Base-by-base conservation (phyloP, 257 asterid species). In the Capsicum baccatum region DNA sequence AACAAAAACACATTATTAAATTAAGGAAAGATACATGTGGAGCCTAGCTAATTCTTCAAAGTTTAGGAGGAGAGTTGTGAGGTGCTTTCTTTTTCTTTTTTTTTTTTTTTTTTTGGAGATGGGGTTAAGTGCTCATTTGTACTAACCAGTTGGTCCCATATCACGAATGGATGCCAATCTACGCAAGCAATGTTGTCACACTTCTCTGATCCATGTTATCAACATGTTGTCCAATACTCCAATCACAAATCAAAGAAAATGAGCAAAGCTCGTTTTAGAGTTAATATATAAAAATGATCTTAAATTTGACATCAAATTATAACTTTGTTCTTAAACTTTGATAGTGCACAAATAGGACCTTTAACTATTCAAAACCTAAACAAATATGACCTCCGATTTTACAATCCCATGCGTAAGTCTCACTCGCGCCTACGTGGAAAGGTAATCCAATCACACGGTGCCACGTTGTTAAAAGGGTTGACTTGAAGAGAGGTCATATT, bases 151-250 rank as follows among this genome's bases (percentile, higher is more conserved):
- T 55, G 71, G 85, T 79, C 83, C 83, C 59, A 66, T 62, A 16
- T 8, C 14, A 68, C 42, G 48, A 35, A 83, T 82, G 69, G 87
- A 89, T 74, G 90, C 87, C 71, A 59, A 73, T 19, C 8, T 68
- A 82, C 91, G 90, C 87, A 87, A 87, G 90, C 89, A 89, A 76
- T 87, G 88, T 59, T 87, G 89, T 84, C 90, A 85, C 76, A 83
- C 64, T 63, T 50, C 79, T 26, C 57, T 35, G 52, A 69, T 55
- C 73, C 85, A 26, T 56, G 19, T 78, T n/a, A 63, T 54, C 83
- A 79, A 68, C 68, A 79, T 64, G 39, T n/a, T 8, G 44, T 44
- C 83, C 69, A 85, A 26, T 26, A 26, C 33, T 26, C 33, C 2
- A 26, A 69, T 79, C 33, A 83, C 17, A 59, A 47, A 59, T 35